Percentiles rank a stretch among this genome's conserved stretches.
Evolutionary conservation across 2,329 filamentous ascomycete genomes (phyloP).

Genomic region (Cladosporium sp.): DNA sequence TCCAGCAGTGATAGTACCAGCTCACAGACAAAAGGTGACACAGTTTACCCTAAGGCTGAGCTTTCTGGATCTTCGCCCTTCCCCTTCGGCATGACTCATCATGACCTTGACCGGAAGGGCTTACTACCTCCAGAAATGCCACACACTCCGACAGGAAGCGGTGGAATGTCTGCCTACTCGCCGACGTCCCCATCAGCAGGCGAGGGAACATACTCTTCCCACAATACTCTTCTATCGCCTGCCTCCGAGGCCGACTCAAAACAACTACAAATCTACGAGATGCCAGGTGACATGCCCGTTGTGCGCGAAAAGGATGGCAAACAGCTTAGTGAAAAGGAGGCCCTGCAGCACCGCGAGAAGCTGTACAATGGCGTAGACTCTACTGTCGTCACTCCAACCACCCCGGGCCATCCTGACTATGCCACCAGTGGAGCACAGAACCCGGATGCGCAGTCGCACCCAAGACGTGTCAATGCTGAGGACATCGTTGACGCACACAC

Average conservation of each 20-base stretch:
- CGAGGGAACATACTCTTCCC: constrained; percentile 26
- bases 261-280: constrained; percentile 40
- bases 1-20: neutral
- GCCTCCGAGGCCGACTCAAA: constrained; percentile 27
- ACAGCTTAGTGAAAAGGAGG: constrained; percentile 46
- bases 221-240: constrained; percentile 20
- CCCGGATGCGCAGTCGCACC: constrained; percentile 12
- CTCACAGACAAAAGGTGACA: constrained; percentile 14
- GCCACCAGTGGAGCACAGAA: neutral
- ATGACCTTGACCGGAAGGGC: constrained; percentile 17
- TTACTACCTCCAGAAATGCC: constrained; percentile 19
- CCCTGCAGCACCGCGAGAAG: constrained; percentile 42
- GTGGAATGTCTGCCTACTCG: constrained; percentile 14
- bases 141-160: neutral
- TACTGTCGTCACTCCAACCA: constrained; percentile 3
- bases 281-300: constrained; percentile 53
- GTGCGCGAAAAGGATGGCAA: constrained; percentile 48
- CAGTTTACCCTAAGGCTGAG: constrained; percentile 45
- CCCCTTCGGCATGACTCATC: constrained; percentile 13
- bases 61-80: constrained; percentile 29
- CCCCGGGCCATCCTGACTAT: neutral
- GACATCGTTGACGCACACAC: constrained; percentile 22
- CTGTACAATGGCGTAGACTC: constrained; percentile 44
- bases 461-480: constrained; percentile 21
- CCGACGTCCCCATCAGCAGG: constrained; percentile 20